Conservation (phyloP, 2,329 filamentous ascomycete species). For the Hypoxylon sp. region DNA sequence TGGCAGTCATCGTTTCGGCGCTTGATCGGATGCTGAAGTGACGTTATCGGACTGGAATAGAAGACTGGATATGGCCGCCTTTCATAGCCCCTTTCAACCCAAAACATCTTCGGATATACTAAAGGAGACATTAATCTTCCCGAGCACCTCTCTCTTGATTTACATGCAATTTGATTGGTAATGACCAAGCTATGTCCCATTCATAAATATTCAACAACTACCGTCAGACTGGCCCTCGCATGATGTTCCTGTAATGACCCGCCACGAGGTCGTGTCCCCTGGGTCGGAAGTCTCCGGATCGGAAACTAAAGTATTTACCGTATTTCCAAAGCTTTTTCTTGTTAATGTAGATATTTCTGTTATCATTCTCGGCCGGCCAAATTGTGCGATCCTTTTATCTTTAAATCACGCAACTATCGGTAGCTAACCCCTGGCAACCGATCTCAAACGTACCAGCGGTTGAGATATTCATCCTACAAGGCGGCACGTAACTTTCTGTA, state of each 20-base stretch:
- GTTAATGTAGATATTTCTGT: neutral
- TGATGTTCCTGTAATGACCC: slow-evolving; percentile 17
- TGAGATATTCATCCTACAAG: neutral
- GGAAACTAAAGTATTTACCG: neutral
- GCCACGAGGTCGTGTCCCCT: neutral
- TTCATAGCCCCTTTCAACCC: neutral
- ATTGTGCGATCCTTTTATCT: neutral
- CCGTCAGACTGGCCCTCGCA: neutral
- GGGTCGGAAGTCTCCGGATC: slow-evolving; percentile 5
- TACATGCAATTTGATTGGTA: neutral
- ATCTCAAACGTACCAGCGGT: neutral
- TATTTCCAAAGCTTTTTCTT: neutral
- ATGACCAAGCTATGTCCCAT: neutral
- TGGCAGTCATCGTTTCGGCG: slow-evolving; percentile 1
- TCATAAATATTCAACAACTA: neutral
- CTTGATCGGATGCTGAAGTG: slow-evolving; percentile 15
- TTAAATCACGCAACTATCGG: neutral
- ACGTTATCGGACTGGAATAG: slow-evolving; percentile 21
- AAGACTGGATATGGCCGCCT: slow-evolving; percentile 2
- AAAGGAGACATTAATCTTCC: neutral
- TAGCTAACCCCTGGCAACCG: neutral
- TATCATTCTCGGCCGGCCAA: neutral
- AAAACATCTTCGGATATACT: neutral
- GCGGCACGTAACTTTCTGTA: no score
- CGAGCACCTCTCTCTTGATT: neutral